Percentiles rank a stretch among this genome's conserved stretches.
Evolutionary conservation across 2,329 filamentous ascomycete species (phyloP).

Genomic region (Thelonectria rubi): DNA sequence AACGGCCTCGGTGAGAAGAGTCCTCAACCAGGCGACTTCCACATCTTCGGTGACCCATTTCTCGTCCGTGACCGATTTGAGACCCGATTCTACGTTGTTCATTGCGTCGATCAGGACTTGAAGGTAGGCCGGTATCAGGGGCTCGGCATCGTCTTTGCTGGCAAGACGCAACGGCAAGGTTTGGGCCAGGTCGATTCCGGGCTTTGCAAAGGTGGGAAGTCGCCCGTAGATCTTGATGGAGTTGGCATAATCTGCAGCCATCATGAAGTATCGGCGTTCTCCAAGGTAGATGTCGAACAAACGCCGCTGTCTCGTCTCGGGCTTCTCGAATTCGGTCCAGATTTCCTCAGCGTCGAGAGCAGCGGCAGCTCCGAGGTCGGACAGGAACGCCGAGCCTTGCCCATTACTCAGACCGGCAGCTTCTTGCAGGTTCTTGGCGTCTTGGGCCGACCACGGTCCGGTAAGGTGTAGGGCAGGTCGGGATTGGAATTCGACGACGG

Average conservation of each 20-base stretch:
- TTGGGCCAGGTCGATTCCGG: conserved; percentile 41
- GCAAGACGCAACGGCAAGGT: conserved; percentile 45
- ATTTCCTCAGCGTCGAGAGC: conserved; percentile 64
- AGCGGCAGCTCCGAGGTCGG: conserved; percentile 58
- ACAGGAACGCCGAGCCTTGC: conserved; percentile 65
- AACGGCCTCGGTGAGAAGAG: conserved; percentile 73
- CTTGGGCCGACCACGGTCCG: conserved; percentile 78
- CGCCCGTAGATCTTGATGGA: conserved; percentile 57
- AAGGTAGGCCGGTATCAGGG: conserved; percentile 59
- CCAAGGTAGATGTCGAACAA: conserved; percentile 76
- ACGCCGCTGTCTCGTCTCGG: conserved; percentile 70
- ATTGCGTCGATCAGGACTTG: conserved; percentile 59
- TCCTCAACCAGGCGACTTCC: conserved; percentile 68
- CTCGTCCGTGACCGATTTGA: conserved; percentile 63
- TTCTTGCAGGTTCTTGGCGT: conserved; percentile 78
- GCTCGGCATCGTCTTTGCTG: conserved; percentile 52
- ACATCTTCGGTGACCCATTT: conserved; percentile 61
- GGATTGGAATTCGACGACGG: conserved; percentile 84
- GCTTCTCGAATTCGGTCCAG: conserved; percentile 68
- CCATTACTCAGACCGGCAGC: conserved; percentile 72
- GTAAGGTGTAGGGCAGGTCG: conserved; percentile 78
- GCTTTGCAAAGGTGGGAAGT: conserved; percentile 47
- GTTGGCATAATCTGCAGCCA: conserved; percentile 66
- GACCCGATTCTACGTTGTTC: conserved; percentile 56
- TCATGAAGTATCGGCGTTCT: conserved; percentile 74